These are phyloP conservation scores for Podosphaera leucotricha DNA, from an alignment of 2,329 filamentous ascomycete species.

Conservation along the genomic window DNA sequence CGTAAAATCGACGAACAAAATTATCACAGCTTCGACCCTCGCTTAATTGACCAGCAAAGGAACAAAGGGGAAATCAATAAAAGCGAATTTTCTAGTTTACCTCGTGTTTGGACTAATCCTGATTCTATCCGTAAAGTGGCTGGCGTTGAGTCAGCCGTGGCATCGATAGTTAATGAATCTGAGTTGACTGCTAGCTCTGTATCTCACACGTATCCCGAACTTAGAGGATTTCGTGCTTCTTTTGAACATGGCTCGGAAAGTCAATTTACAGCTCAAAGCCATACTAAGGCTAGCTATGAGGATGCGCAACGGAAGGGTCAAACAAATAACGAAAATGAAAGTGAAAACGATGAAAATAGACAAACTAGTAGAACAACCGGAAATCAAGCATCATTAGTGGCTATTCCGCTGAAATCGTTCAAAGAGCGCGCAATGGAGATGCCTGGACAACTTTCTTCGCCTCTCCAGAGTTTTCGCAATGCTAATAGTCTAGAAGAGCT, in stretches of 20 bases:
- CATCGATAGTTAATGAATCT: conserved; percentile 63
- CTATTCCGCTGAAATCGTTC: conserved; percentile 38
- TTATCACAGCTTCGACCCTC: conserved; percentile 30
- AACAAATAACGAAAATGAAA: conserved; percentile 10
- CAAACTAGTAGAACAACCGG: conserved; percentile 6
- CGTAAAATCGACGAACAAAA: conserved; percentile 34
- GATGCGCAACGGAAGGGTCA: conserved; percentile 6
- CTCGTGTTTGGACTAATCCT: conserved; percentile 43
- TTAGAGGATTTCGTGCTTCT: conserved; percentile 14
- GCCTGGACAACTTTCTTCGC: conserved; percentile 27
- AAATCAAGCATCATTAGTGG: conserved; percentile 18
- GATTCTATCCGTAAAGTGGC: conserved; percentile 48
- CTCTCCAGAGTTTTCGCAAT: conserved; percentile 34
- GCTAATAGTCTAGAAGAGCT: conserved; percentile 19
- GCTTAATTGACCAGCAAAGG: conserved; percentile 28
- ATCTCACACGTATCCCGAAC: conserved; percentile 16
- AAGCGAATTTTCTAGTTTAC: conserved; percentile 30
- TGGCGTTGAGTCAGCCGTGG: conserved; percentile 72
- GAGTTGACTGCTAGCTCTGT: conserved; percentile 39
- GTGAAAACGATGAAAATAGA: conserved; percentile 10
- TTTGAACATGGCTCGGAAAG: conserved; percentile 16
- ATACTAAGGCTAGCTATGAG: conserved; percentile 17
- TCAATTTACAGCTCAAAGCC: conserved; percentile 19
- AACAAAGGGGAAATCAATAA: conserved; percentile 28
- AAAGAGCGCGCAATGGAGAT: conserved; percentile 38